These are phyloP conservation scores for Phytomonas francai DNA, from an alignment of 208 protist species.

Conservation along the genomic window DNA sequence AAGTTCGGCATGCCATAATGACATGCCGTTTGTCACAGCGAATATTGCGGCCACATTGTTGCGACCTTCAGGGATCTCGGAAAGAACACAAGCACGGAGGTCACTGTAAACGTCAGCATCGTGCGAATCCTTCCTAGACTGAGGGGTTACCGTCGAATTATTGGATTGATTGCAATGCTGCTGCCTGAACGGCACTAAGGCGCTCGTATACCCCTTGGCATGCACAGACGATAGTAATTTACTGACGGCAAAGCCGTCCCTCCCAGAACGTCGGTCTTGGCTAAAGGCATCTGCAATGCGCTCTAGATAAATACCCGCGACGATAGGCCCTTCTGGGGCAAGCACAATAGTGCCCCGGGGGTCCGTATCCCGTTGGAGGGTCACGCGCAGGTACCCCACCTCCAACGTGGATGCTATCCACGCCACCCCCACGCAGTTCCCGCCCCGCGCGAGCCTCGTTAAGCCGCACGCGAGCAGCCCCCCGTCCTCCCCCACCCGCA, in stretches of 20 bases:
- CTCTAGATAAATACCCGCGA: conserved; percentile 27
- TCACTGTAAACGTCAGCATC: background rate
- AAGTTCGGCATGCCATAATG: conserved; percentile 54
- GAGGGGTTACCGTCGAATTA: background rate
- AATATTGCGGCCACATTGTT: conserved; percentile 24
- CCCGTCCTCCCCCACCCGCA: conserved; percentile 1
- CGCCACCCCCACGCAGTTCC: conserved; percentile 47
- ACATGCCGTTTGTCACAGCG: conserved; percentile 47
- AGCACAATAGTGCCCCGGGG: conserved; percentile 40
- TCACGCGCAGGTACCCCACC: conserved; percentile 33
- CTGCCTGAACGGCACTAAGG: background rate
- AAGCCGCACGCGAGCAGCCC: conserved; percentile 63
- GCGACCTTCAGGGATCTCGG: conserved; percentile 23
- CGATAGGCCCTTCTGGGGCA: conserved; percentile 29
- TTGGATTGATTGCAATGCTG: background rate
- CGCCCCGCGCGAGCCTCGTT: conserved; percentile 34
- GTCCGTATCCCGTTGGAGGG: conserved; percentile 47
- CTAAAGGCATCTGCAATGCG: conserved; percentile 13
- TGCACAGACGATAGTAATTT: background rate
- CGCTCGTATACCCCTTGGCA: background rate
- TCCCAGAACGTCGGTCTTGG: conserved; percentile 7
- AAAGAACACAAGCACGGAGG: conserved; percentile 30
- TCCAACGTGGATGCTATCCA: conserved; percentile 32
- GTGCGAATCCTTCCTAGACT: background rate
- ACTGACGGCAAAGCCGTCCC: background rate